A percentile compares a stretch with the other conserved stretches of the same genome.
Evolutionary conservation across 306 rosid genomes (phyloP).

Genomic region (Aeschynomene evenia): DNA sequence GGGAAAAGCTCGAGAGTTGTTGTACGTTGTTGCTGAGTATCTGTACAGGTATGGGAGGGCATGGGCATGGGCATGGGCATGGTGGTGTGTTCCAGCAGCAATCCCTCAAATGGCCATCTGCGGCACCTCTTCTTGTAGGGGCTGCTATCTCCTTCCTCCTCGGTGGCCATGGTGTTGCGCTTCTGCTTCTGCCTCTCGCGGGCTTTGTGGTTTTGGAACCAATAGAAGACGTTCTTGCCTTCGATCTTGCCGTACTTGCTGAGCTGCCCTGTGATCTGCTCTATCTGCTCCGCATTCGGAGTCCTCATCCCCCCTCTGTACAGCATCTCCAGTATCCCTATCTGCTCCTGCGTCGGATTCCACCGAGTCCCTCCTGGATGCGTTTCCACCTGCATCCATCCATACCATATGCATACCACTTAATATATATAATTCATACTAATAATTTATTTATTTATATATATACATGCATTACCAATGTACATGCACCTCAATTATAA

Average conservation of each 20-base stretch:
- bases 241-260: slow-evolving; percentile 86
- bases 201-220: slow-evolving; percentile 97
- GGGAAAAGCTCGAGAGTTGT: slow-evolving; percentile 92
- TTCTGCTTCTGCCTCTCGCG: slow-evolving; percentile 92
- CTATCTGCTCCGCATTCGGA: slow-evolving; percentile 86
- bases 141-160: slow-evolving; percentile 58
- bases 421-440: too few species aligned
- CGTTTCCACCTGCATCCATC: slow-evolving; percentile 49
- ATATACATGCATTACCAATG: too few species aligned
- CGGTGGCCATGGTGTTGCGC: slow-evolving; percentile 62
- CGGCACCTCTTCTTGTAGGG: slow-evolving; percentile 79
- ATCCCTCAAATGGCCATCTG: slow-evolving; percentile 75
- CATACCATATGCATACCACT: too few species aligned
- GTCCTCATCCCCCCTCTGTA: slow-evolving; percentile 88
- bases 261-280: slow-evolving; percentile 75
- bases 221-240: slow-evolving; percentile 92
- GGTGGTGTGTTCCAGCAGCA: too few species aligned
- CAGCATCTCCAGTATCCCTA: slow-evolving; percentile 82
- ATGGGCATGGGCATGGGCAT: too few species aligned
- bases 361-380: slow-evolving; percentile 90
- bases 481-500: too few species aligned
- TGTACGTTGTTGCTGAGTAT: too few species aligned
- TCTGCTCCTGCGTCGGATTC: slow-evolving; percentile 95
- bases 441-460: too few species aligned
- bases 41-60: too few species aligned